phyloP scores from a whole-genome alignment of 805 yeast species.

The Candida manassasensis region DNA sequence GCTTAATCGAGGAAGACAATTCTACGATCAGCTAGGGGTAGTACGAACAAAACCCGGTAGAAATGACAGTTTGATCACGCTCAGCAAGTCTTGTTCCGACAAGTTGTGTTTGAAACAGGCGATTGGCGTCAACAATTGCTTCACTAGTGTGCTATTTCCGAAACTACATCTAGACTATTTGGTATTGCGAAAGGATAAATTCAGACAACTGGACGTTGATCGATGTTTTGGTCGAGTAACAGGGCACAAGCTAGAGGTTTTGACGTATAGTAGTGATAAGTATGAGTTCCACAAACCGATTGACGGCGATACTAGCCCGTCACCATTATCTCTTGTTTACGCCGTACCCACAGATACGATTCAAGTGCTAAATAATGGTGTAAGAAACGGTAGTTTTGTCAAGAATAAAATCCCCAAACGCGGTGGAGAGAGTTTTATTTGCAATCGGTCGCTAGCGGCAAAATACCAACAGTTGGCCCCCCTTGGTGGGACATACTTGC shows the following conservation, averaged over 20 bases:
- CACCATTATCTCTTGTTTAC: slow-evolving; percentile 26
- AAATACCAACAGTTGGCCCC: background rate
- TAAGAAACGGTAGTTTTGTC: slow-evolving; percentile 51
- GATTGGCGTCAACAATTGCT: slow-evolving; percentile 47
- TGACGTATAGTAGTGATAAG: slow-evolving; percentile 17
- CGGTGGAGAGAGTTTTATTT: slow-evolving; percentile 40
- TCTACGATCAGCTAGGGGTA: slow-evolving; percentile 51
- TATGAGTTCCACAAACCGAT: slow-evolving; percentile 23
- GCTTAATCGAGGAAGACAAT: slow-evolving; percentile 55
- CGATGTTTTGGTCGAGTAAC: slow-evolving; percentile 37
- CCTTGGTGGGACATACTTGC: slow-evolving; percentile 19
- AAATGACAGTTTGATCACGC: slow-evolving; percentile 63
- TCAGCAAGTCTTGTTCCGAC: slow-evolving; percentile 87
- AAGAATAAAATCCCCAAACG: slow-evolving; percentile 42
- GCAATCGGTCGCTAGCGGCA: slow-evolving; percentile 17
- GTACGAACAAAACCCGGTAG: slow-evolving; percentile 95
- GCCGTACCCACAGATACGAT: slow-evolving; percentile 16
- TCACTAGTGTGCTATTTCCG: slow-evolving; percentile 33
- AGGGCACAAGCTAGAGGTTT: slow-evolving; percentile 16
- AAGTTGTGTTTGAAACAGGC: slow-evolving; percentile 65
- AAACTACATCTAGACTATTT: slow-evolving; percentile 44
- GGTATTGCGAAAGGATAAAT: slow-evolving; percentile 39
- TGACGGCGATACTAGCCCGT: slow-evolving; percentile 17
- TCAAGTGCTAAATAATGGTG: slow-evolving; percentile 52
- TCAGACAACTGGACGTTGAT: slow-evolving; percentile 21